A percentile compares a stretch with the other conserved stretches of the same genome.
Evolutionary conservation across 2,329 filamentous ascomycete genomes (phyloP).

Genomic region (Bipolaris bicolor): DNA sequence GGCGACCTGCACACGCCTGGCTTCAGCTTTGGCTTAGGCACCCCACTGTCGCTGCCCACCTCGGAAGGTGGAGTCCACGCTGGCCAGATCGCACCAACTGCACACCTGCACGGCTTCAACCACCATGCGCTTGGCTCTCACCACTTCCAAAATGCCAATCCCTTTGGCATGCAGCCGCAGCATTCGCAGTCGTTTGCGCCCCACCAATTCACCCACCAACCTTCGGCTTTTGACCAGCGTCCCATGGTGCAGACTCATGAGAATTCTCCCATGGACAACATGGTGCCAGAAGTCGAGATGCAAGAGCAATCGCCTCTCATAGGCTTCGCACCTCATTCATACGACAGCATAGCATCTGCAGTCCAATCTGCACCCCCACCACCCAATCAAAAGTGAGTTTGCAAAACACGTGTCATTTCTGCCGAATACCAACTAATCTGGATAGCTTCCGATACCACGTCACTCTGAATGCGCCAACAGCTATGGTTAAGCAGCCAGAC

Average conservation of each 20-base stretch:
- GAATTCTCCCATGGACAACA: conserved; percentile 67
- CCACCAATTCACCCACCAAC: conserved; percentile 79
- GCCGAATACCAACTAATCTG: conserved; percentile 27
- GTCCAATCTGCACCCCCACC: conserved; percentile 41
- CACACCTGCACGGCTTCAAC: conserved; percentile 72
- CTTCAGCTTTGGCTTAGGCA: conserved; percentile 74
- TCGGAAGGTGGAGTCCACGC: conserved; percentile 69
- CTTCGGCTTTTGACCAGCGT: conserved; percentile 72
- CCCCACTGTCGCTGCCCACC: conserved; percentile 81
- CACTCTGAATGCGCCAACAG: conserved; percentile 89
- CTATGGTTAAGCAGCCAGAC: conserved; percentile 88
- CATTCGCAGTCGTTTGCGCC: conserved; percentile 68
- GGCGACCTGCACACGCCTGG: conserved; percentile 87
- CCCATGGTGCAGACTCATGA: conserved; percentile 73
- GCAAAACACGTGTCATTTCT: conserved; percentile 1
- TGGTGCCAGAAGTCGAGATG: conserved; percentile 63
- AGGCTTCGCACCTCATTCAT: conserved; percentile 59
- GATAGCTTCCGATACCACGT: conserved; percentile 83
- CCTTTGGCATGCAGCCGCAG: conserved; percentile 65
- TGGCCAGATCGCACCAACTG: conserved; percentile 52
- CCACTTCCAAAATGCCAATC: conserved; percentile 69
- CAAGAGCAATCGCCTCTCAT: conserved; percentile 67
- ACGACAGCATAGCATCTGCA: conserved; percentile 55
- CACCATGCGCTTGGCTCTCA: conserved; percentile 47
- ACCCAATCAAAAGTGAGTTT: conserved; percentile 56